Evolutionary conservation across 495 filamentous ascomycete genomes (phyloP).

Genomic region (Massariosphaeria phaeospora): DNA sequence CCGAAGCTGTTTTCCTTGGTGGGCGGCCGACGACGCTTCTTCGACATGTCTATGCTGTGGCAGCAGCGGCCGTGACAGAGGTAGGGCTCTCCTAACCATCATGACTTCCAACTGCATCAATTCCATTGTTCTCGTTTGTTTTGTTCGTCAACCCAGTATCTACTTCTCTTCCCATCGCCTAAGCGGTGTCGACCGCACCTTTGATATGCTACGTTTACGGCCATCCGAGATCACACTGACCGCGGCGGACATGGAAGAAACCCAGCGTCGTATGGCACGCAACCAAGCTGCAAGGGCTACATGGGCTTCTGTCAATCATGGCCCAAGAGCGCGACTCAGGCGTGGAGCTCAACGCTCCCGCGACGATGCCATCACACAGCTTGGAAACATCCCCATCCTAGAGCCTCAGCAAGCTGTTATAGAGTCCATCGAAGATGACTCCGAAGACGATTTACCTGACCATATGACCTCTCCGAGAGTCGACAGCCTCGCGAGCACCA

Average conservation of each 20-base stretch:
- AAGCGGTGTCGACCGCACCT: not conserved
- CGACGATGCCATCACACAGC: conserved; percentile 24
- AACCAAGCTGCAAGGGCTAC: conserved; percentile 7
- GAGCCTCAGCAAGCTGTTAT: conserved; percentile 12
- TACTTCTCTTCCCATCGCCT: not conserved
- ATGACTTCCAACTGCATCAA: too few relatives aligned
- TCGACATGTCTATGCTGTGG: not conserved
- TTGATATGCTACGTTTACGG: conserved; percentile 29
- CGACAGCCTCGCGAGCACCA: not conserved
- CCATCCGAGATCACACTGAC: conserved; percentile 34
- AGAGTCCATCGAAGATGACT: conserved; percentile 1
- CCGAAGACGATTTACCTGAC: not conserved
- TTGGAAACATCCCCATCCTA: conserved; percentile 16
- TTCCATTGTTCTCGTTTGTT: not conserved
- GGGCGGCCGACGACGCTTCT: not conserved
- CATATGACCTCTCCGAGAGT: not conserved
- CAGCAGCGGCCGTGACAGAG: conserved; percentile 1
- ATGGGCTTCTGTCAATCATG: not conserved
- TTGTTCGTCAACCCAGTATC: not conserved
- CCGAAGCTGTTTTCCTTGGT: not conserved
- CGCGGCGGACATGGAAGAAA: conserved; percentile 31
- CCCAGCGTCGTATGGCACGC: conserved; percentile 17
- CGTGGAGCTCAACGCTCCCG: conserved; percentile 25
- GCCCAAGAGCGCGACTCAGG: conserved; percentile 13
- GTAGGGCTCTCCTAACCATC: not conserved